Conservation (phyloP, 192 early-diverging fungal genomes). For the Glomus cerebriforme region DNA sequence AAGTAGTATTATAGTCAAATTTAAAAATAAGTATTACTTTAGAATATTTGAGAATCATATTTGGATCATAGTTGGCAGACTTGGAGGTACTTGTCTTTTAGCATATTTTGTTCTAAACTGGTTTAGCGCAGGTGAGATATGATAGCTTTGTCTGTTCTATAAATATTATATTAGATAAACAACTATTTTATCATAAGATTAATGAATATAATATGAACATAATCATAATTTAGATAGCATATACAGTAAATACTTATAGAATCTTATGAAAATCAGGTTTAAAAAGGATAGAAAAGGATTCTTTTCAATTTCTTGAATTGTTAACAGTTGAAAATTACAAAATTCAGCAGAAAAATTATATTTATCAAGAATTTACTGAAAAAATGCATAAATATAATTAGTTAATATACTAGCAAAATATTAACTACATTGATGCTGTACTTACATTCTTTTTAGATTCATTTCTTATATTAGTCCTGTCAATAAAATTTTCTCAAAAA, state of each 20-base stretch:
- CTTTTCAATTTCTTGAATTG: conserved; percentile 27
- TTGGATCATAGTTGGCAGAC: neutral
- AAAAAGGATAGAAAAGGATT: conserved; percentile 19
- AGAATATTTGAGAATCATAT: conserved; percentile 14
- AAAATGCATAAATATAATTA: neutral
- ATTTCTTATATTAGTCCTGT: conserved; percentile 5
- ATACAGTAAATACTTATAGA: conserved; percentile 13
- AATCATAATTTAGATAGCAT: neutral
- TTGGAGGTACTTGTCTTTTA: conserved; percentile 3
- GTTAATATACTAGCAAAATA: neutral
- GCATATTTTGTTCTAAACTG: conserved; percentile 11
- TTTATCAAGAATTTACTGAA: conserved; percentile 23
- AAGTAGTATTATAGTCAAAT: neutral
- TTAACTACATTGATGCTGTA: neutral
- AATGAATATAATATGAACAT: neutral
- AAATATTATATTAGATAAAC: conserved; percentile 18
- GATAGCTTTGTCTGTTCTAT: conserved; percentile 19
- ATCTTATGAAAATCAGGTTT: conserved; percentile 14
- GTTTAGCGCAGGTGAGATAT: neutral
- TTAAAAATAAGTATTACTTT: neutral
- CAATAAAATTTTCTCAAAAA: conserved; percentile 14
- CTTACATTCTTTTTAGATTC: conserved; percentile 23
- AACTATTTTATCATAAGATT: conserved; percentile 15
- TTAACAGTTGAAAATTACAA: conserved; percentile 19
- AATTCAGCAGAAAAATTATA: conserved; percentile 23